Conservation (phyloP, 2,329 filamentous ascomycete genomes). For the Mycosphaerelloides madeirae region DNA sequence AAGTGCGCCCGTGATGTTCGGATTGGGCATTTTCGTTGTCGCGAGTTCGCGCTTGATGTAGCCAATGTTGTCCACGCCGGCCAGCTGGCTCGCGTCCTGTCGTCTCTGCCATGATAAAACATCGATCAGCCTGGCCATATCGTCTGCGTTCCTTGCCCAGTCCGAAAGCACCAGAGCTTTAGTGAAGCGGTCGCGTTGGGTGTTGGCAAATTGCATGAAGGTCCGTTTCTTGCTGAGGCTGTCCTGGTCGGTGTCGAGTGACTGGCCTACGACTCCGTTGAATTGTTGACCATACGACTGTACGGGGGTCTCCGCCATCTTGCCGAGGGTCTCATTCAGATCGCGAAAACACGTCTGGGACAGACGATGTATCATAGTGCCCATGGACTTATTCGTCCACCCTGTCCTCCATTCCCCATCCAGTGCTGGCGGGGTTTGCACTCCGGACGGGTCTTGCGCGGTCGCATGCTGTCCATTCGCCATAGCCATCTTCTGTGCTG, state of each 20-base stretch:
- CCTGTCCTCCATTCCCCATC: conserved; percentile 59
- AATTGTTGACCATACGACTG: conserved; percentile 43
- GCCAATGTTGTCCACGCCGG: conserved; percentile 27
- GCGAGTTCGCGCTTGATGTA: conserved; percentile 68
- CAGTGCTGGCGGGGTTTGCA: conserved; percentile 45
- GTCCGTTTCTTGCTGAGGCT: conserved; percentile 72
- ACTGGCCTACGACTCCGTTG: conserved; percentile 37
- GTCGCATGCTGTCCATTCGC: conserved; percentile 13
- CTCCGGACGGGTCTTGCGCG: conserved; percentile 3
- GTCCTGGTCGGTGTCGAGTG: conserved; percentile 53
- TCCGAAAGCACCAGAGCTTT: conserved; percentile 86
- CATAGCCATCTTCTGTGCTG: conserved; percentile 5
- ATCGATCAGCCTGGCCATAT: conserved; percentile 84
- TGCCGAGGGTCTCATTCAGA: conserved; percentile 63
- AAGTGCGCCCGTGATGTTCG: conserved; percentile 84
- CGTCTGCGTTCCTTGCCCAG: conserved; percentile 76
- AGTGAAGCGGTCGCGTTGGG: conserved; percentile 80
- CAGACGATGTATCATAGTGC: conserved; percentile 68
- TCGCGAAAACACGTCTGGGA: conserved; percentile 80
- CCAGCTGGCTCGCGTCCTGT: conserved; percentile 36
- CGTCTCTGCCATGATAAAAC: conserved; percentile 65
- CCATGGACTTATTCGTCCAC: conserved; percentile 70
- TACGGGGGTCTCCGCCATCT: conserved; percentile 61
- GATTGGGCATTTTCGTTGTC: conserved; percentile 73
- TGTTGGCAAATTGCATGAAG: conserved; percentile 72